Conservation (phyloP, 441 rosid genomes). For the Erysimum pusillum region DNA sequence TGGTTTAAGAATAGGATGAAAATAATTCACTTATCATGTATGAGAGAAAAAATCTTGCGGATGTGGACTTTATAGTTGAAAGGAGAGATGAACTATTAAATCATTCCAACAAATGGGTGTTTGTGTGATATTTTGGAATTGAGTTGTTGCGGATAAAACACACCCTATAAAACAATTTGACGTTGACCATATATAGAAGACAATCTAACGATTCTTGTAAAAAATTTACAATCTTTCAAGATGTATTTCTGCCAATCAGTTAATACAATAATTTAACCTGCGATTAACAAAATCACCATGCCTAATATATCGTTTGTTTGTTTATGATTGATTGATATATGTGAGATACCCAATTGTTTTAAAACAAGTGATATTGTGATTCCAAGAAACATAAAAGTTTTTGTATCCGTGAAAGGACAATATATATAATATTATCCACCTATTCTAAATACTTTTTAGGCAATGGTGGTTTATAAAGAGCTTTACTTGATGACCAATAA, state of each 20-base stretch:
- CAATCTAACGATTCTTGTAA: neutral
- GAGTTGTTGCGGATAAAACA: neutral
- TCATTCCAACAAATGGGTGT: neutral
- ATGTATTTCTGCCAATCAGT: neutral
- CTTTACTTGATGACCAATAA: constrained; percentile 20
- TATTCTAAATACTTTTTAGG: neutral
- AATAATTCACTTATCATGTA: neutral
- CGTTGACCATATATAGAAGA: neutral
- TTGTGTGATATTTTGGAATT: neutral
- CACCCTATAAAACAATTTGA: neutral
- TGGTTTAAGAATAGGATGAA: neutral
- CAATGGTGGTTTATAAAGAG: constrained; percentile 15
- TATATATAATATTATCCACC: neutral
- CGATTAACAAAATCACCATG: neutral
- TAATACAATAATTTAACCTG: neutral
- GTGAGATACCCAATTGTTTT: neutral
- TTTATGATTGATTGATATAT: constrained; percentile 31
- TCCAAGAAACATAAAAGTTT: neutral
- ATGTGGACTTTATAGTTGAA: no score
- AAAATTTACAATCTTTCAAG: neutral
- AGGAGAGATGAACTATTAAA: no score
- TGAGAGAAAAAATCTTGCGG: neutral
- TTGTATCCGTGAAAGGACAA: constrained; percentile 7
- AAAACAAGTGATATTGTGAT: neutral
- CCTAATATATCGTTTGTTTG: neutral